Conservation (phyloP, 176 grass and related monocot species). For the Juncus inflexus region DNA sequence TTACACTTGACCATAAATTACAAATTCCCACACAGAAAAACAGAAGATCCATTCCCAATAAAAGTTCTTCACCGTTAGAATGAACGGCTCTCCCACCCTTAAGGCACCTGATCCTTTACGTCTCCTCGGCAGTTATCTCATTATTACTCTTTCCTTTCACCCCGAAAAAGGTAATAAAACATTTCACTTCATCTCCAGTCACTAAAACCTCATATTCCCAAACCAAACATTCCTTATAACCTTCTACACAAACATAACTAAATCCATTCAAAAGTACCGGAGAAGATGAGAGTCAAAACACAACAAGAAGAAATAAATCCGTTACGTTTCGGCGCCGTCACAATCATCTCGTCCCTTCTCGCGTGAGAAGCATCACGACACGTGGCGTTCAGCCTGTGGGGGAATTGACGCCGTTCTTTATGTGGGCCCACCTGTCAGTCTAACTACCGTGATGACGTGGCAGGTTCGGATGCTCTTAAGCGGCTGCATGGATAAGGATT, state of each 20-base stretch:
- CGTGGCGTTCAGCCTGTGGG: constrained; percentile 25
- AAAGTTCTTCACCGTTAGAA: background rate
- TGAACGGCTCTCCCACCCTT: background rate
- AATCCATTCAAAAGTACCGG: too few species aligned
- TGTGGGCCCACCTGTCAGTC: background rate
- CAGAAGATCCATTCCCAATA: too few species aligned
- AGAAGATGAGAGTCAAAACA: too few species aligned
- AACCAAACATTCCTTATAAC: too few species aligned
- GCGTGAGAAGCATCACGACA: background rate
- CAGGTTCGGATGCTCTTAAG: constrained; percentile 24
- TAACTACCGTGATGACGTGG: constrained; percentile 25
- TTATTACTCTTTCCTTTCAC: too few species aligned
- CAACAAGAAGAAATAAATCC: background rate
- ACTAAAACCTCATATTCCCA: too few species aligned
- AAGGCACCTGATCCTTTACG: constrained; percentile 6
- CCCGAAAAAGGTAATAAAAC: background rate
- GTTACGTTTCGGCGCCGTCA: constrained; percentile 32
- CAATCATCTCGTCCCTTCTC: constrained; percentile 16
- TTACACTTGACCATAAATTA: too few species aligned
- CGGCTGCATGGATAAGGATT: constrained; percentile 21
- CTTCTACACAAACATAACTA: too few species aligned
- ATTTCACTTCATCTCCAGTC: too few species aligned
- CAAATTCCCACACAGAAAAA: too few species aligned
- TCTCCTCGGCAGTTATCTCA: constrained; percentile 18
- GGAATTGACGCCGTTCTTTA: background rate